These are phyloP conservation scores for Chaetomium olivaceum DNA, from an alignment of 2,329 filamentous ascomycete genomes.

Conservation along the genomic window DNA sequence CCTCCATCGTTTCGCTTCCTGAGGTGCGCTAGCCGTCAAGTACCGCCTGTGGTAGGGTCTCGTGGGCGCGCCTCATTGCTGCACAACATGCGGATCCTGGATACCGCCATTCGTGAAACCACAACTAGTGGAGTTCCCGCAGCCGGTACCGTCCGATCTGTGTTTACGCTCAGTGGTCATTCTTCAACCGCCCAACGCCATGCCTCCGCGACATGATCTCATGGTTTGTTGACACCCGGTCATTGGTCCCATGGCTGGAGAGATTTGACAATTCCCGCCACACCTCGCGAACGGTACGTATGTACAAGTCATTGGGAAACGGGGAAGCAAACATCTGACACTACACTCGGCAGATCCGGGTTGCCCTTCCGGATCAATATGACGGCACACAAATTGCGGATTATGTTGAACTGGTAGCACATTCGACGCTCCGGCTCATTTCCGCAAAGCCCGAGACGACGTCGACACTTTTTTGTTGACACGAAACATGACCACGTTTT, in stretches of 20 bases:
- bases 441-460: neutral
- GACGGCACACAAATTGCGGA: conserved; percentile 10
- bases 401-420: conserved; percentile 3
- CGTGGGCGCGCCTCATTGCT: conserved; percentile 19
- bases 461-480: neutral
- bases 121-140: conserved; percentile 15
- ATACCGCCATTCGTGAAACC: conserved; percentile 12
- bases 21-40: conserved; percentile 9
- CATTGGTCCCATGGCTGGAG: neutral
- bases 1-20: neutral
- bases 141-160: conserved; percentile 19
- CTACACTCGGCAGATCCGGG: neutral
- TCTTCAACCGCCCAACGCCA: neutral
- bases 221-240: neutral
- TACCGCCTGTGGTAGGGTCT: conserved; percentile 6
- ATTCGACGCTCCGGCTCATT: neutral
- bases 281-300: neutral
- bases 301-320: neutral
- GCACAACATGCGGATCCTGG: conserved; percentile 20
- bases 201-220: neutral
- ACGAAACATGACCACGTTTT: conserved; percentile 6
- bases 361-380: neutral
- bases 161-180: neutral
- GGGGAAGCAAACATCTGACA: conserved; percentile 16
- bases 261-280: neutral